phyloP scores from a whole-genome alignment of 257 asterid genomes.

The Schizonepeta tenuifolia region DNA sequence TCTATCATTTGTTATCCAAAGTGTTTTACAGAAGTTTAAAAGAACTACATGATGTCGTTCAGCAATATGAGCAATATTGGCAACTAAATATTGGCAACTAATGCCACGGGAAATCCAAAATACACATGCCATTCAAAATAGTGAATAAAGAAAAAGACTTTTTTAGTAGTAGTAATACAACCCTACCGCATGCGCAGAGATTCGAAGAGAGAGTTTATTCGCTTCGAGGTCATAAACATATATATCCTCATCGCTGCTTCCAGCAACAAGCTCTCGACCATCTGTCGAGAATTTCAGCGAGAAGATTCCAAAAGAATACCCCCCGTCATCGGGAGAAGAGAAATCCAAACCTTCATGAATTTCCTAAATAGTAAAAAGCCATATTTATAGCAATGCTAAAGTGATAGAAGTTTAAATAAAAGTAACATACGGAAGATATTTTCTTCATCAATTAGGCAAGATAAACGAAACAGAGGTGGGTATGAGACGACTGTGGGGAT shows the following conservation, averaged over 20 bases:
- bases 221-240: constrained; percentile 91
- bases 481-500: background rate
- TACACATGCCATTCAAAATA: no score
- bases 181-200: constrained; percentile 70
- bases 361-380: constrained; percentile 53
- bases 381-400: background rate
- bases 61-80: no score
- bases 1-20: no score
- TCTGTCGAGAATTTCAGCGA: constrained; percentile 81
- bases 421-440: constrained; percentile 8
- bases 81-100: background rate
- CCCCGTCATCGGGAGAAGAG: constrained; percentile 51
- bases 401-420: background rate
- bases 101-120: background rate
- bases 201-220: constrained; percentile 65
- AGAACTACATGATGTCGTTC: no score
- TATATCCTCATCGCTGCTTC: constrained; percentile 77
- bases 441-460: constrained; percentile 4
- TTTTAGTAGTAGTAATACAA: constrained; percentile 5
- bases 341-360: constrained; percentile 81
- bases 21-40: no score
- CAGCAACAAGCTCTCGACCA: constrained; percentile 91
- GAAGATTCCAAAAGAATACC: constrained; percentile 77
- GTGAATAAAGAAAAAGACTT: background rate
- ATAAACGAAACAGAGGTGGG: background rate